Evolutionary conservation across 1,284 basidiomycete genomes (phyloP), one percentile per base, ranked within the genome.

Genomic region (Malassezia slooffiae): DNA sequence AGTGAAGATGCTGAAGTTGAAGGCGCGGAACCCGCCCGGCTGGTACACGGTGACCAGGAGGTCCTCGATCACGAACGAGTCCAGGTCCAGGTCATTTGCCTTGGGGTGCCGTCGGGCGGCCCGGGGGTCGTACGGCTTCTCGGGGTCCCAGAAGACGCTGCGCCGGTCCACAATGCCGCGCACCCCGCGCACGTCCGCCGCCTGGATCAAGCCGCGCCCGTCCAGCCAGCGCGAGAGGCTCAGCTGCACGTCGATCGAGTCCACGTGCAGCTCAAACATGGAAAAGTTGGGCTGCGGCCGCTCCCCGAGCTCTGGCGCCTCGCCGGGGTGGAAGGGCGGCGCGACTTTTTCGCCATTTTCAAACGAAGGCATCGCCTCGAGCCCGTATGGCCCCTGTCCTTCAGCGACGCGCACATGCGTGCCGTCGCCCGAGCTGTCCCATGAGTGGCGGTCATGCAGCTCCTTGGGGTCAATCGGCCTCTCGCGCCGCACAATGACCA

Each of bases 231-330:
- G 76, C 70, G 80, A 79, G 10, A 99, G 74, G 39, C 87, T 91
- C n/a, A 99, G 74, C 0, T 86, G 90, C 11, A 99, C 90, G 55
- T 97, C 93, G 41, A 99, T 83, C 23, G 87, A 87, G 66, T 93
- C 91, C 20, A 69, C 58, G 33, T 57, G 60, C 37, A 69, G 49
- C 34, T 69, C 66, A 36, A 67, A 69, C 62, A 67, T 65, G 45
- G 62, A 63, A 43, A 59, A 69, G 50, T 69, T 69, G 35, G 55
- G 52, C 34, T 52, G 43, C 35, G 59, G 50, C 28, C 58, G 54
- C 34, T 58, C 48, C 19, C 38, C 32, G 27, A 49, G 23, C 1
- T 13, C n/a, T 3, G 33, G 5, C 12, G 17, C 16, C 15, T 60
- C 60, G 26, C 50, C 52, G n/a, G 54, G 44, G 36, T 43, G 46